Evolutionary conservation across 1,284 basidiomycete species (phyloP).

Genomic region (Trametes hirsuta): DNA sequence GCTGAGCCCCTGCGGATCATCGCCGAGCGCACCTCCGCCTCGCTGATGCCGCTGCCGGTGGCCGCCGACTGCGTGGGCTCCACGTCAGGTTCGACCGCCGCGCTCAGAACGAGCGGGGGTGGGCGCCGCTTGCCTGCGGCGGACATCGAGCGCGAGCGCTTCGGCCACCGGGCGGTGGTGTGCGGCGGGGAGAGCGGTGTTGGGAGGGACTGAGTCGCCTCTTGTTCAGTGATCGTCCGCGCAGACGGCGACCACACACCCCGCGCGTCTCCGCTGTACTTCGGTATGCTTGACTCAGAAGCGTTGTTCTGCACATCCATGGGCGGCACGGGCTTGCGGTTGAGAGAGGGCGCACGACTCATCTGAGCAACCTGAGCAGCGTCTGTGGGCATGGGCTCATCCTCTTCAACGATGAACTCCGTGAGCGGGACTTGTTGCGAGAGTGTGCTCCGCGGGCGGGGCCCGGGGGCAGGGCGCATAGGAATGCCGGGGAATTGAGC

Average conservation of each 20-base stretch:
- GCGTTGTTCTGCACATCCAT: slow-evolving; percentile 6
- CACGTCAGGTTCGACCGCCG: not conserved
- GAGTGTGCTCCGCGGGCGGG: slow-evolving; percentile 21
- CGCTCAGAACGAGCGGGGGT: not conserved
- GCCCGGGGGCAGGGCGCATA: slow-evolving; percentile 27
- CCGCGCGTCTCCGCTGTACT: not conserved
- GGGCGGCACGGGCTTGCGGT: slow-evolving; percentile 19
- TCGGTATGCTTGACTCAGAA: not conserved
- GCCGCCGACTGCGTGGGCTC: slow-evolving; percentile 1
- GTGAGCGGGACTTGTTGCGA: slow-evolving; percentile 16
- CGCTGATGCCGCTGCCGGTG: slow-evolving; percentile 2
- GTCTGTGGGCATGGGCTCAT: slow-evolving; percentile 2
- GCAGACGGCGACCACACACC: not conserved
- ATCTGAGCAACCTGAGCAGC: not conserved
- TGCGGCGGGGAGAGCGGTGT: slow-evolving; percentile 20
- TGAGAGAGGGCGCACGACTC: slow-evolving; percentile 9
- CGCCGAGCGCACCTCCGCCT: slow-evolving; percentile 6
- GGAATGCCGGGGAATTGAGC: slow-evolving; percentile 56
- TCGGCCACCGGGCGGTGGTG: not conserved
- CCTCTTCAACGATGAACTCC: slow-evolving; percentile 14
- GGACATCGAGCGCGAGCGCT: slow-evolving; percentile 4
- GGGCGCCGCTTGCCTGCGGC: not conserved
- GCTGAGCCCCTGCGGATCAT: not conserved
- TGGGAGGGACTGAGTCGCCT: slow-evolving; percentile 16
- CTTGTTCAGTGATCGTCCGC: slow-evolving; percentile 6